Percentiles rank a stretch among this genome's conserved stretches.
Conservation (phyloP, 371 early-diverging fungal genomes). For the Saksenaea oblongispora region DNA sequence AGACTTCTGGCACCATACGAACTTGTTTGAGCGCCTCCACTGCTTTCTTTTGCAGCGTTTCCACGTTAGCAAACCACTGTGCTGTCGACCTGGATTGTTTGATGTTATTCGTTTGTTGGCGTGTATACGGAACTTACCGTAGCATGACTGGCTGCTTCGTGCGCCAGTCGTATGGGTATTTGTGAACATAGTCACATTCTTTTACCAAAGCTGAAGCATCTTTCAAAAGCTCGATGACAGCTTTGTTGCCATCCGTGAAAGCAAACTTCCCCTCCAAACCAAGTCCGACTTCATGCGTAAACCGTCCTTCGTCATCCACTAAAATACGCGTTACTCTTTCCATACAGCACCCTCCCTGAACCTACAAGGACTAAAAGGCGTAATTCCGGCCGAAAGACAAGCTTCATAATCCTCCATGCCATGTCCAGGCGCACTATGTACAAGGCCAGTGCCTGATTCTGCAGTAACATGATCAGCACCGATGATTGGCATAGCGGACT, state of each 20-base stretch:
- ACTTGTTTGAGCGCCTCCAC: conserved; percentile 59
- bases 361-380: conserved; percentile 56
- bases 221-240: conserved; percentile 61
- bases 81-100: conserved; percentile 62
- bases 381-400: conserved; percentile 63
- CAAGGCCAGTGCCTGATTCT: conserved; percentile 88
- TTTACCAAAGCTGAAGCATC: conserved; percentile 42
- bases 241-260: conserved; percentile 61
- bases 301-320: conserved; percentile 84
- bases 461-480: conserved; percentile 79
- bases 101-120: not conserved
- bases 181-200: conserved; percentile 61
- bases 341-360: not conserved
- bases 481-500: conserved; percentile 52
- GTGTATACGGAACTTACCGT: conserved; percentile 28
- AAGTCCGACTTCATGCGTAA: conserved; percentile 61
- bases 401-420: conserved; percentile 94
- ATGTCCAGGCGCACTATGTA: conserved; percentile 95
- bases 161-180: conserved; percentile 93
- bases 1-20: conserved; percentile 63
- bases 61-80: conserved; percentile 89
- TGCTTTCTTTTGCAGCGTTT: conserved; percentile 59
- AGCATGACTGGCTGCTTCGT: conserved; percentile 87
- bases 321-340: conserved; percentile 15
- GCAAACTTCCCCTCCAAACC: conserved; percentile 67